Base-by-base conservation (phyloP, 1,139 yeast genomes). In the Pichia sp. region DNA sequence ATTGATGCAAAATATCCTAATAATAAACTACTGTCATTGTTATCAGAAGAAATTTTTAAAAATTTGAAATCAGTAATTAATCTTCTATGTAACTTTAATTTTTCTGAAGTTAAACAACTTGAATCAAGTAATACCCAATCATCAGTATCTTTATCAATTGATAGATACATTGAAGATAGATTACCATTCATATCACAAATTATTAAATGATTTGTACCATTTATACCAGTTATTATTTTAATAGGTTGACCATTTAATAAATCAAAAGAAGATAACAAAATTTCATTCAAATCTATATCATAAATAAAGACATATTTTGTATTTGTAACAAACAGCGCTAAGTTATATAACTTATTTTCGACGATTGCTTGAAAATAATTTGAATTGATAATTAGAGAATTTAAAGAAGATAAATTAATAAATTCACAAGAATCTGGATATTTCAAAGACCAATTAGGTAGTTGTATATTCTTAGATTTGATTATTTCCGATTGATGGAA, bases 1-100 rank as follows among this genome's bases (percentile, higher is more conserved):
- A 81, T 66, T 1, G 86, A 76, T 10, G 76, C 73, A 33, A 84
- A 54, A 55, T 68, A 74, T 26, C 69, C 69, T 1, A 49, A 10
- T 25, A 46, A 36, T 9, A 56, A 52, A 1, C 52, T n/a, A n/a
- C n/a, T n/a, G n/a, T n/a, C n/a, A n/a, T n/a, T 57, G 0, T 56
- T 49, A 32, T 57, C 55, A 1, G 51, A 56, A 0, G 58, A 56
- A 7, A 55, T 36, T 5, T 49, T 42, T 40, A 64, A 53, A 18
- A 68, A 57, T 38, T 67, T 65, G 35, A 75, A 57, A 42, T 69
- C 66, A 1, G 72, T 70, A 3, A 78, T 66, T 43, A 76, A 61
- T 48, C 78, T 66, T 35, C 65, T 59, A 50, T 78, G 81, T 18
- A 78, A 56, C 53, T 64, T 65, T 9, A 51, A 18, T 51, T 30